Conservation (phyloP, 2,329 filamentous ascomycete genomes). For the Fusarium udum region DNA sequence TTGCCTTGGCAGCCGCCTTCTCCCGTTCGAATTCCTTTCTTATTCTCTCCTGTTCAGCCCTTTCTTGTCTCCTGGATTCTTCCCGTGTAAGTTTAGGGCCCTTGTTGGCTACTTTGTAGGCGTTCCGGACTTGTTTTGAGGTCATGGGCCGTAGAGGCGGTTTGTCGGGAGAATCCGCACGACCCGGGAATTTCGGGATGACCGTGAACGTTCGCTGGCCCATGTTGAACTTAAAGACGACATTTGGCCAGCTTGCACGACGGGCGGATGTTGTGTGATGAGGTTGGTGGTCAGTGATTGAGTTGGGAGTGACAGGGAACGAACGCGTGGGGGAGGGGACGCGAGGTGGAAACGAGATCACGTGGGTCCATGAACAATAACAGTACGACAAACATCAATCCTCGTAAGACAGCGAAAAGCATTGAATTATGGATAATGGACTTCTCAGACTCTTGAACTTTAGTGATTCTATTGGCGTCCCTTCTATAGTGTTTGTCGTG, state of each 20-base stretch:
- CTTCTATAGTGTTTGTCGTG: background rate
- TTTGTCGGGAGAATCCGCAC: constrained; percentile 29
- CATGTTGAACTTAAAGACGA: constrained; percentile 43
- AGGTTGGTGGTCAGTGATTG: background rate
- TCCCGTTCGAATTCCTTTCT: constrained; percentile 62
- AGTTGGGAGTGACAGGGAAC: constrained; percentile 1
- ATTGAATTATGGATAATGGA: background rate
- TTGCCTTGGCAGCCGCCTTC: constrained; percentile 58
- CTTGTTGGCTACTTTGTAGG: constrained; percentile 49
- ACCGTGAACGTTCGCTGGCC: constrained; percentile 58
- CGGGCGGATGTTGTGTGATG: background rate
- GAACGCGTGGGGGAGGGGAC: constrained; percentile 28
- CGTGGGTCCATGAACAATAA: constrained; percentile 31
- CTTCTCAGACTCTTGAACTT: background rate
- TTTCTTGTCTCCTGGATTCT: constrained; percentile 52
- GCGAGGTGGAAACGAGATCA: constrained; percentile 43
- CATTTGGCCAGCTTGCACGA: constrained; percentile 23
- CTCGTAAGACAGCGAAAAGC: background rate
- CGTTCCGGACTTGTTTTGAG: constrained; percentile 54
- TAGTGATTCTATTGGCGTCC: background rate
- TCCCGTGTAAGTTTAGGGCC: constrained; percentile 52
- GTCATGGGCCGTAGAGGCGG: constrained; percentile 50
- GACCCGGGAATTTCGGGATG: constrained; percentile 48
- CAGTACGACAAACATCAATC: background rate
- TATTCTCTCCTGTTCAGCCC: constrained; percentile 64